Conservation (phyloP, 2,329 filamentous ascomycete species). For the Ascosphaera pollenicola region DNA sequence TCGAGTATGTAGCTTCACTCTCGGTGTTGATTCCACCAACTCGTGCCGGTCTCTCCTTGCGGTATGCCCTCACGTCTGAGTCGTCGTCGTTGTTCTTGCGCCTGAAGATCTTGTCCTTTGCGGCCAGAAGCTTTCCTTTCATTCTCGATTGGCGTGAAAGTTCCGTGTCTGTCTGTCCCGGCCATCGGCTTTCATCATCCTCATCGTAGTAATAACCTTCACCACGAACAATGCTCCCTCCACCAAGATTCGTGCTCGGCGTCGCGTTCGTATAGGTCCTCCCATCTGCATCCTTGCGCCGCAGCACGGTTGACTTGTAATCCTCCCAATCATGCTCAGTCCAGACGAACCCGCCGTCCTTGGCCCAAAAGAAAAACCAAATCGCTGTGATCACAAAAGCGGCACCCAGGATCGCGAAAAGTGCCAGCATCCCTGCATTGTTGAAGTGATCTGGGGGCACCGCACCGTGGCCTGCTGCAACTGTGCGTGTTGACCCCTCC, state of each 20-base stretch:
- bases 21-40: conserved; percentile 78
- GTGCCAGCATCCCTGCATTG: conserved; percentile 47
- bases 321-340: conserved; percentile 83
- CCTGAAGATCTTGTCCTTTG: conserved; percentile 21
- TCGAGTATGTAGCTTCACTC: conserved; percentile 65
- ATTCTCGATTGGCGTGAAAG: conserved; percentile 6
- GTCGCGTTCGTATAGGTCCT: conserved; percentile 68
- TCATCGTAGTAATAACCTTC: conserved; percentile 40
- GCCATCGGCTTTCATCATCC: conserved; percentile 15
- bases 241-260: conserved; percentile 62
- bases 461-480: conserved; percentile 15
- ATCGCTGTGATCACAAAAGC: conserved; percentile 53
- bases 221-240: conserved; percentile 45
- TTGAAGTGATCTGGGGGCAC: conserved; percentile 22
- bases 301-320: conserved; percentile 85
- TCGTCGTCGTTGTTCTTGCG: conserved; percentile 18
- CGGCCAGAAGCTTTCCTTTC: conserved; percentile 12
- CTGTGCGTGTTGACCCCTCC: conserved; percentile 4
- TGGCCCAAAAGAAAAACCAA: conserved; percentile 99
- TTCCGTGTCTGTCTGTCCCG: conserved; percentile 22
- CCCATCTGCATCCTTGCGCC: conserved; percentile 74
- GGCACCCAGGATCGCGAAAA: conserved; percentile 68
- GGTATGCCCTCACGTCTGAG: conserved; percentile 58
- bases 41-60: conserved; percentile 62
- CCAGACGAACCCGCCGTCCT: conserved; percentile 85